Conservation (phyloP, 1,139 yeast species). For the Yamadazyma diospyri region DNA sequence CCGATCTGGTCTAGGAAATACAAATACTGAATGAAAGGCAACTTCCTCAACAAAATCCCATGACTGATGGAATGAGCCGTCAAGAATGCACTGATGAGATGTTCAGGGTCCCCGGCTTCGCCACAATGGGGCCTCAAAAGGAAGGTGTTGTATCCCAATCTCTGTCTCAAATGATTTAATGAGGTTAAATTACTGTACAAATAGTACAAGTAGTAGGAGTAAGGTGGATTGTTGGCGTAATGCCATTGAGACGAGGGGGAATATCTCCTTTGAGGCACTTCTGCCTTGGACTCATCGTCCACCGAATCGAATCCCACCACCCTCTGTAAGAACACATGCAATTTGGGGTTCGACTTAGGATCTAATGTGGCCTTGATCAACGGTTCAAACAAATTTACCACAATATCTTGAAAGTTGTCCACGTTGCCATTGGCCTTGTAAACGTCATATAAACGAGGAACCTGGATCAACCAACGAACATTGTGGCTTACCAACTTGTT, state of each 20-base stretch:
- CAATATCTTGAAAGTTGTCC: conserved; percentile 66
- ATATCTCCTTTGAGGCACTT: conserved; percentile 73
- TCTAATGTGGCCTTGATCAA: conserved; percentile 84
- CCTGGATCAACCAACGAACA: conserved; percentile 94
- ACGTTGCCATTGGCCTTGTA: conserved; percentile 79
- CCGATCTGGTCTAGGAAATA: conserved; percentile 94
- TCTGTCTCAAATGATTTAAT: conserved; percentile 76
- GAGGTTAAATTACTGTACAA: conserved; percentile 82
- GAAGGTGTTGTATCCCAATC: conserved; percentile 77
- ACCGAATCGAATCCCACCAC: conserved; percentile 98
- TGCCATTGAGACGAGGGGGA: conserved; percentile 87
- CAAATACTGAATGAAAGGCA: conserved; percentile 91
- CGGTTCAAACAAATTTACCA: conserved; percentile 81
- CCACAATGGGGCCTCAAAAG: conserved; percentile 97
- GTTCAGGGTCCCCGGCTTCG: conserved; percentile 99
- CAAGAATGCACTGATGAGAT: conserved; percentile 83
- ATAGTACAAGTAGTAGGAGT: conserved; percentile 89
- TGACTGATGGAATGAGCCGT: conserved; percentile 93
- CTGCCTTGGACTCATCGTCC: conserved; percentile 94
- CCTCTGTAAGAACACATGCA: conserved; percentile 82
- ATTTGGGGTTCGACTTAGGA: conserved; percentile 84
- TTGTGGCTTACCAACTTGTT: conserved; percentile 89
- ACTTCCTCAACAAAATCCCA: conserved; percentile 87
- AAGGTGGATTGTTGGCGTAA: conserved; percentile 83
- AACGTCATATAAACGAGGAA: conserved; percentile 88